phyloP scores from a whole-genome alignment of 345 rosid genomes.

The Ceriops zippeliana region DNA sequence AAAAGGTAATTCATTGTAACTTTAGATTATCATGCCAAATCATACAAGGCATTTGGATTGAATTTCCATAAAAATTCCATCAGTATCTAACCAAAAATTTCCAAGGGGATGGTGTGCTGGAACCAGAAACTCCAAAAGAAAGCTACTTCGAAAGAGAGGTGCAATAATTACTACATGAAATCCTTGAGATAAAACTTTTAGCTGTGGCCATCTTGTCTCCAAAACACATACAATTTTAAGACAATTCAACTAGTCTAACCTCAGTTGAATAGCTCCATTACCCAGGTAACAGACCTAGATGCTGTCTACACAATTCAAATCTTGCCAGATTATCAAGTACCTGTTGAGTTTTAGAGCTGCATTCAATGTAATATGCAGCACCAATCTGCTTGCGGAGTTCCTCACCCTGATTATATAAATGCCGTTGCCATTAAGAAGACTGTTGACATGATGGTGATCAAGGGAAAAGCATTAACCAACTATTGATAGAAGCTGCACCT shows the following conservation, averaged over 20 bases:
- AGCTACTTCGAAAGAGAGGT: not conserved
- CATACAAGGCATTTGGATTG: not conserved
- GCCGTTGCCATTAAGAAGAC: conserved; percentile 1
- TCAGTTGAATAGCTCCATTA: not conserved
- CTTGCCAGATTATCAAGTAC: conserved; percentile 33
- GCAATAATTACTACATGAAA: not conserved
- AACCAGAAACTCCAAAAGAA: not conserved
- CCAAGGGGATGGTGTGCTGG: not conserved
- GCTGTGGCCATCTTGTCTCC: not conserved
- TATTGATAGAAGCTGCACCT: conserved; percentile 42
- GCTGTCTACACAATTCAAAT: not conserved
- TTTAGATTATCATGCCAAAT: not conserved
- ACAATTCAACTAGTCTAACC: conserved; percentile 6
- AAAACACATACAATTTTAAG: not conserved
- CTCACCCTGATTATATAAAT: conserved; percentile 63
- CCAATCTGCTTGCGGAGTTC: conserved; percentile 92
- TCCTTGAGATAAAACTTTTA: not conserved
- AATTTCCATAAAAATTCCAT: conserved; percentile 8
- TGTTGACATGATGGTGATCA: conserved; percentile 4
- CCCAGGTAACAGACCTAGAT: not conserved
- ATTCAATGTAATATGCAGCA: conserved; percentile 84
- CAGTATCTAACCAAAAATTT: conserved; percentile 7
- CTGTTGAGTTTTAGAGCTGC: conserved; percentile 99
- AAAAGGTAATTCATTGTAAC: not conserved
- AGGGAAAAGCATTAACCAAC: conserved; percentile 1